Base-by-base conservation (phyloP, 768 basidiomycete species). In the Dacryopinax primogenitus region DNA sequence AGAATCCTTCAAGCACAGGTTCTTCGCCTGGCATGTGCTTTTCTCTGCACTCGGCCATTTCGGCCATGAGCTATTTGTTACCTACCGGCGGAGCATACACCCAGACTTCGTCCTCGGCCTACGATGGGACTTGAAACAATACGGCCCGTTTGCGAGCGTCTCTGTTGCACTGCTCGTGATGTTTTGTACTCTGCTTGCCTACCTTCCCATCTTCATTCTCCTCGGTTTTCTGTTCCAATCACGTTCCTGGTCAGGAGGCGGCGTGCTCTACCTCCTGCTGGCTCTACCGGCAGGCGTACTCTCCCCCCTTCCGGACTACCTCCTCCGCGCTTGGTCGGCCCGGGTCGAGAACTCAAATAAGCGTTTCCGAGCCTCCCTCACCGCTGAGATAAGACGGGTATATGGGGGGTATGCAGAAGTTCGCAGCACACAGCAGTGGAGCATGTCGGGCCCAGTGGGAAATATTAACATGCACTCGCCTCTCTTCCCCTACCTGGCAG, bases 71-170 rank as follows among this genome's bases (percentile, higher is more conserved):
- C 51, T 58, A 30, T 58, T 58, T 21, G 51, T 58, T 15, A 58
- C 51, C 4, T 58, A 58, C 30, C 23, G 51, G 13, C 26, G 32
- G 51, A 58, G 51, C 26, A 30, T 58, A 13, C 51, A 58, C 30
- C 51, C 51, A 3, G 51, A 58, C 18, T 58, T 58, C 18, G 51
- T 58, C 51, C 51, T 58, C 26, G 51, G 51, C 26, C 51, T 58
- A 30, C 11, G 30, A 18, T 58, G 51, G 51, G 51, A 58, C 51
- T 30, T 58, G 51, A 58, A 58, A 30, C 51, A 58, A 30, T 58
- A 58, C 30, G 51, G 51, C 11, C 6, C 51, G 26, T 58, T 28
- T 30, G 26, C 51, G 23, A 28, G 26, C 26, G 4, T 32, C 30
- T 26, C 26, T 21, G 51, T 18, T 3, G 51, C 13, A 11, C 26